A percentile compares a stretch with the other conserved stretches of the same genome.
These are phyloP conservation scores for Fusarium fujikuroi DNA, from an alignment of 2,329 filamentous ascomycete species.

Conservation along the genomic window DNA sequence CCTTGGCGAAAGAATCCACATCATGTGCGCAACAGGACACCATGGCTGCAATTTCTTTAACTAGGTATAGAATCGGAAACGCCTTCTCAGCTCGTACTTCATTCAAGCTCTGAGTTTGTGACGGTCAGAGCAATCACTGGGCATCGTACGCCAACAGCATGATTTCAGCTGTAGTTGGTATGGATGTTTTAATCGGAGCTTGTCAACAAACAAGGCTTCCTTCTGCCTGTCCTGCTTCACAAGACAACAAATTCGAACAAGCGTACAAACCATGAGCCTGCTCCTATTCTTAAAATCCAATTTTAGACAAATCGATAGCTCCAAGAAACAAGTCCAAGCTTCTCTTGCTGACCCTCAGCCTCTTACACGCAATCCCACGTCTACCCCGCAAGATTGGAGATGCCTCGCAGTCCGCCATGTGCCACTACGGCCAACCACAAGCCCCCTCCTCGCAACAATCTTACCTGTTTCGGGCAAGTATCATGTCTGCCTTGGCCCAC, in stretches of 20 bases:
- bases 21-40: neutral
- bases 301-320: neutral
- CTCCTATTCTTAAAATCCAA: neutral
- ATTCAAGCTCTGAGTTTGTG: neutral
- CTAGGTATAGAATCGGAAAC: too few species aligned
- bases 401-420: constrained; percentile 3
- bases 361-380: neutral
- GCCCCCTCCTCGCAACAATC: neutral
- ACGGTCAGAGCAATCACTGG: fast-evolving
- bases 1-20: too few species aligned
- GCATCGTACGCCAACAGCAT: fast-evolving
- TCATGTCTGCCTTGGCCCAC: constrained; percentile 4
- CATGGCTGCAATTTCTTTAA: too few species aligned
- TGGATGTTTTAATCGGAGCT: neutral
- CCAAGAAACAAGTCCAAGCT: neutral
- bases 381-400: constrained; percentile 12
- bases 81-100: neutral
- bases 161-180: neutral
- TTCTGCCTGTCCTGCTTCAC: neutral
- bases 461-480: neutral
- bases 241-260: neutral
- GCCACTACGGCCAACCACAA: neutral
- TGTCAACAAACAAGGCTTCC: neutral
- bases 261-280: neutral
- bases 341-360: neutral